Base-by-base conservation (phyloP, 2,329 filamentous ascomycete genomes). In the Fonsecaea erecta region DNA sequence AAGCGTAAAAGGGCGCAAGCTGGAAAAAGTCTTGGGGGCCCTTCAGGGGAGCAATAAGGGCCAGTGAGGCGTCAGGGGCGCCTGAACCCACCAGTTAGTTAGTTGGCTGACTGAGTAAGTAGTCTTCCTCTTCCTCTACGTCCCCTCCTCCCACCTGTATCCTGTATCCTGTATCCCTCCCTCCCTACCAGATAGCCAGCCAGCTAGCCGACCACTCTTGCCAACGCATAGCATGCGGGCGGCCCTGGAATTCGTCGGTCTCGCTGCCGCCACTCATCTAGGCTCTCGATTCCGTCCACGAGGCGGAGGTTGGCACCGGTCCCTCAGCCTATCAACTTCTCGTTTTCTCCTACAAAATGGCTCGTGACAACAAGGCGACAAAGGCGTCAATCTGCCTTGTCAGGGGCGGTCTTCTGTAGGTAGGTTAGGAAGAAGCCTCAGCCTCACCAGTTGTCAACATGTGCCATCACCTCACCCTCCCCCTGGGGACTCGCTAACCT, bases 401-500 rank as follows among this genome's bases (percentile, higher is more conserved):
- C n/a, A n/a, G 8, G n/a, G n/a, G n/a, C 40, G 14, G 40, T 12
- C 18, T n/a, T n/a, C n/a, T n/a, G n/a, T n/a, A n/a, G n/a, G n/a
- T n/a, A n/a, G 18, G 18, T 16, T 48, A 34, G 6, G 7, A 14
- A 48, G 8, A 48, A 12, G 7, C 43, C 26, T 16, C 43, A 48
- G 43, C 43, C 43, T 48, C 43, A 48, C 43, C 43, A 21, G 43
- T 48, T 48, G 21, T 48, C 24, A 16, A 43, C 43, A 48, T 48
- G 43, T 24, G 9, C 26, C 21, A 26, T 48, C 43, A 12, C 43
- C 26, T 48, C 43, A 43, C 9, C 43, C 21, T 4, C 21, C 24
- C 2, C 12, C 43, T 7, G 11, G 3, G 18, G 18, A 6, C 3
- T 24, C 21, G 11, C 43, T 48, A 48, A 48, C 43, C 26, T 24